phyloP scores from a whole-genome alignment of 345 rosid species.

The Isatis tinctoria region DNA sequence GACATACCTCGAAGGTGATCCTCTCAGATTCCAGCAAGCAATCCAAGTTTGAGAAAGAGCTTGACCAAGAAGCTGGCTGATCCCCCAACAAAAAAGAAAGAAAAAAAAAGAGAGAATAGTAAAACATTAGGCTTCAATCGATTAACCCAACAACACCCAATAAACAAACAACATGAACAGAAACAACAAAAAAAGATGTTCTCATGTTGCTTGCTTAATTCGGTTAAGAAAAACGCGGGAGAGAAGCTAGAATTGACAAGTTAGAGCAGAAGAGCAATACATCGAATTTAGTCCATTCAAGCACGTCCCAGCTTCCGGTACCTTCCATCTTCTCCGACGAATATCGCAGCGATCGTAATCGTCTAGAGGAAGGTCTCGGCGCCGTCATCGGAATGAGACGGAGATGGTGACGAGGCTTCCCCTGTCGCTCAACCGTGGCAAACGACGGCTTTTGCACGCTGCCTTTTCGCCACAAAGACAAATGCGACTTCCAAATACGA shows the following conservation, averaged over 20 bases:
- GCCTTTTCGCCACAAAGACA: constrained; percentile 32
- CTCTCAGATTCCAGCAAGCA: constrained; percentile 74
- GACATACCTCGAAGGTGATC: constrained; percentile 54
- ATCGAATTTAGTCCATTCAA: constrained; percentile 82
- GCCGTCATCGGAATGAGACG: constrained; percentile 38
- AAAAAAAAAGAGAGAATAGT: neutral
- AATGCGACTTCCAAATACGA: constrained; percentile 21
- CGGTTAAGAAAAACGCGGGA: neutral
- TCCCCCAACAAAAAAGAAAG: neutral
- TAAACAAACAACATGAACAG: neutral
- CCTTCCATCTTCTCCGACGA: constrained; percentile 68
- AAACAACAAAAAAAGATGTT: neutral
- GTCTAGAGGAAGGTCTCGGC: constrained; percentile 36
- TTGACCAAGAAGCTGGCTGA: constrained; percentile 51
- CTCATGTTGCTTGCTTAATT: neutral
- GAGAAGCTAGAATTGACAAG: constrained; percentile 22
- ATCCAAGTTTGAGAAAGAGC: constrained; percentile 49
- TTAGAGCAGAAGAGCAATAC: constrained; percentile 22
- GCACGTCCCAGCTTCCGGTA: constrained; percentile 76
- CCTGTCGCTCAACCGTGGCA: constrained; percentile 28
- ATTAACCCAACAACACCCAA: neutral
- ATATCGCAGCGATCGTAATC: constrained; percentile 49
- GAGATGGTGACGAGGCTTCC: neutral
- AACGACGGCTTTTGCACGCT: constrained; percentile 29
- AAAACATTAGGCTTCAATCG: constrained; percentile 2